Base-by-base conservation (phyloP, 179 eudicot species). In the Silene noctiflora region DNA sequence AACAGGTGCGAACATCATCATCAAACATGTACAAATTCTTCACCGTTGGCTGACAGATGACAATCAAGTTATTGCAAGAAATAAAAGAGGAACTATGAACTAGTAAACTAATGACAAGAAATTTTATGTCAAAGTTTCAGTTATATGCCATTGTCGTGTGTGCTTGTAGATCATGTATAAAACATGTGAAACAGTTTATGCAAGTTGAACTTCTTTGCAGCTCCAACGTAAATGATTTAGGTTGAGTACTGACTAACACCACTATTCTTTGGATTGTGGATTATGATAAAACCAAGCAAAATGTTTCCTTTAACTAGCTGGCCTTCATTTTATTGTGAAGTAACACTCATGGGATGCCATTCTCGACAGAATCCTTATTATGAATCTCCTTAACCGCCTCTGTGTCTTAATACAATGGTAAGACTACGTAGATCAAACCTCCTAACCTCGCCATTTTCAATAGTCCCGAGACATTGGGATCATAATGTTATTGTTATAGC, bases 41-140 rank as follows among this genome's bases (percentile, higher is more conserved):
- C 22, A 17, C 22, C 11, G n/a, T 31, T 66, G 9, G 53, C 53
- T 8, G 72, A 20, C 55, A 68, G 53, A 46, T 11, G 53, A 42
- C 29, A 68, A 13, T 68, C 29, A 39, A 68, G 72, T 68, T 68
- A 68, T 42, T 68, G 27, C 10, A 17, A 20, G 46, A 20, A 39
- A 33, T 33, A 68, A 12, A 68, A 4, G 14, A 19, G 22, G 69
- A 14, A 66, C 7, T 16, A 66, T 31, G 42, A 66, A 46, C 14
- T 16, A 16, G 24, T 6, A 14, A 35, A 67, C 21, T 67, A 4
- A 31, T 17, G 70, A 22, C 48, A 1, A 67, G 29, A 29, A 0
- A 4, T 25, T 25, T 11, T 29, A 31, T 17, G 21, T 31, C 44
- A 66, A n/a, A 42, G 55, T 67, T 67, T 67, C 51, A 35, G 71